Evolutionary conservation across 495 filamentous ascomycete genomes (phyloP), one percentile per base, ranked within the genome.

Genomic region (Letharia columbiana): DNA sequence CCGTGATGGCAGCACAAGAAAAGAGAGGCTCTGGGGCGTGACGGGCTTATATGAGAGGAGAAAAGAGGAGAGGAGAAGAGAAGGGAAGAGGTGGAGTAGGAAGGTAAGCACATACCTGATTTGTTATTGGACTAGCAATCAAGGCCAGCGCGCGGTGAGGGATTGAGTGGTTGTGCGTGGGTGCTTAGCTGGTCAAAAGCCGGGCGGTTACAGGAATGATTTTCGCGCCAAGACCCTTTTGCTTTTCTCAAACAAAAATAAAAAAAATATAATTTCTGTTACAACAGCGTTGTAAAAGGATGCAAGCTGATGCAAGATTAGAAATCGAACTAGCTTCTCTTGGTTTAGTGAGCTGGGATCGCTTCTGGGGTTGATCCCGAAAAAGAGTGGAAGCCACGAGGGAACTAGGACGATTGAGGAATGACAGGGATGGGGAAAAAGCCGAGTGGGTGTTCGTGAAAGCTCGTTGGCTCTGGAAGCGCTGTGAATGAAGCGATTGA

Each of bases 131-230:
- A 15, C 33, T 57, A 57, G 49, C 40, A 41, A 67, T 31, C 50
- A 67, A 62, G 42, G 49, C 42, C 60, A 9, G 28, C 39, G 11
- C 20, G 63, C 33, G 40, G 66, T 62, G 60, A 56, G 52, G 41
- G 23, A 66, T 60, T 60, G 57, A 66, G 57, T 66, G 57, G 42
- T 60, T 8, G 39, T n/a, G 37, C 39, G 18, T 65, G 41, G 54
- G 35, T 60, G 18, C 20, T 60, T n/a, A 49, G 52, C 52, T 33
- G 68, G 39, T 64, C 52, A 64, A 65, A 28, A 70, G 63, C 50
- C 66, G 70, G 69, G 70, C 70, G 70, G 70, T 68, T 72, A 72
- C 52, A 70, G 62, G 37, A 63, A 41, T 56, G 60, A 45, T 57
- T 64, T n/a, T 59, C 33, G 60, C 57, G 61, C 60, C 66, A 67